Evolutionary conservation across 2,329 filamentous ascomycete genomes (phyloP), one percentile per base, ranked within the genome.

Genomic region (Alternaria burnsii): DNA sequence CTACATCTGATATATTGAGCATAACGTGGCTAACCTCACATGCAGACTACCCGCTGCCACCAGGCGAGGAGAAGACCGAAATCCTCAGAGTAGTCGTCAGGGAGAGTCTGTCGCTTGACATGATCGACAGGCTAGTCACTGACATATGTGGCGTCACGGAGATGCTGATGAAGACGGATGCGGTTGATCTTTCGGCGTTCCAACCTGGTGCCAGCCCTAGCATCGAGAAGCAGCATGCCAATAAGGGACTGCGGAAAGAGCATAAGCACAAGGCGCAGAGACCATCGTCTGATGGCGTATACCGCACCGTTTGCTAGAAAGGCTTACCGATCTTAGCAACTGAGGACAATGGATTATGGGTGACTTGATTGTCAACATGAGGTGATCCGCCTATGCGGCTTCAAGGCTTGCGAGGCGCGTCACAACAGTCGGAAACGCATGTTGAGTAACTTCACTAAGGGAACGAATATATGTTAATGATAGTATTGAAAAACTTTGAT

Each of bases 41-140:
- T 16, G 36, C 58, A 83, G 82, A 91, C 79, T 91, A 91, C 72
- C 85, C 87, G 1, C 81, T 91, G 5, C 89, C 89, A 9, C 88
- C 88, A 0, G 82, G 80, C 43, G 86, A 87, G 71, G 84, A 88
- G 16, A 81, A 84, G 54, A 88, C 80, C 1, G 88, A 91, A 76
- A 91, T 91, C 61, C 76, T 91, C 54, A 81, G 89, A n/a, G 83
- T 91, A 0, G 89, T 91, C 3, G 82, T 91, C 7, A 82, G 89
- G 46, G 88, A 91, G 76, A 87, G 81, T 68, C 87, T 91, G 86
- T 87, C 83, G n/a, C 77, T 90, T n/a, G 88, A 91, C 71, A 79
- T 91, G 48, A 80, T 91, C 26, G 87, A 90, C 74, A 79, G 86
- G 2, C 79, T 91, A 26, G 84, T 91, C 41, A 79, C 82, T 1